Evolutionary conservation across 2,329 filamentous ascomycete species (phyloP).

Genomic region (Alternaria sp.): DNA sequence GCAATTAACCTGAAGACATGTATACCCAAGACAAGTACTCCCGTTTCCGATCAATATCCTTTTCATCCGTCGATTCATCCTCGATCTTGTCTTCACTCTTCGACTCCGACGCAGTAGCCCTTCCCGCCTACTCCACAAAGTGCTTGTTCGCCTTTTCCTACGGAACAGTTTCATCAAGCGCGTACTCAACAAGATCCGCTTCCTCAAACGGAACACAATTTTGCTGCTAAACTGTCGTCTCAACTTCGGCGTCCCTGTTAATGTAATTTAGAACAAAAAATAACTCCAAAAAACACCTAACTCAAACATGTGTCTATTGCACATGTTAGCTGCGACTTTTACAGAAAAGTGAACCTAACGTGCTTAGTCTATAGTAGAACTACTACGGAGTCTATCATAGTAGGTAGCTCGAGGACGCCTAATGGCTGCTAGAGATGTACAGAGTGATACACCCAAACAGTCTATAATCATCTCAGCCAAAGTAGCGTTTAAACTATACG

Average conservation of each 20-base stretch:
- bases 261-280: background rate
- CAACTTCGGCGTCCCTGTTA: background rate
- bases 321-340: background rate
- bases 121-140: background rate
- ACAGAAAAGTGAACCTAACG: background rate
- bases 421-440: accelerated
- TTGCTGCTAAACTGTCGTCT: background rate
- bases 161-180: background rate
- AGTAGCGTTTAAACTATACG: background rate
- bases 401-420: too few species aligned
- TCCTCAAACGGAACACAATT: background rate
- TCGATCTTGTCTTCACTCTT: background rate
- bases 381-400: background rate
- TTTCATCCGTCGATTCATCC: background rate
- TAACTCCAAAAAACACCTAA: background rate
- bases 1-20: background rate
- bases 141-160: background rate
- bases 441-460: background rate
- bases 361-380: background rate
- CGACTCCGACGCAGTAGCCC: background rate
- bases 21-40: background rate
- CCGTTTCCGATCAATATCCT: background rate
- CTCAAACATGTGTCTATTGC: background rate
- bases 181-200: background rate
- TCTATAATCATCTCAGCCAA: background rate